A percentile compares a stretch with the other conserved stretches of the same genome.
Evolutionary conservation across 192 early-diverging fungal genomes (phyloP).

Genomic region (Dimargaris xerosporica): DNA sequence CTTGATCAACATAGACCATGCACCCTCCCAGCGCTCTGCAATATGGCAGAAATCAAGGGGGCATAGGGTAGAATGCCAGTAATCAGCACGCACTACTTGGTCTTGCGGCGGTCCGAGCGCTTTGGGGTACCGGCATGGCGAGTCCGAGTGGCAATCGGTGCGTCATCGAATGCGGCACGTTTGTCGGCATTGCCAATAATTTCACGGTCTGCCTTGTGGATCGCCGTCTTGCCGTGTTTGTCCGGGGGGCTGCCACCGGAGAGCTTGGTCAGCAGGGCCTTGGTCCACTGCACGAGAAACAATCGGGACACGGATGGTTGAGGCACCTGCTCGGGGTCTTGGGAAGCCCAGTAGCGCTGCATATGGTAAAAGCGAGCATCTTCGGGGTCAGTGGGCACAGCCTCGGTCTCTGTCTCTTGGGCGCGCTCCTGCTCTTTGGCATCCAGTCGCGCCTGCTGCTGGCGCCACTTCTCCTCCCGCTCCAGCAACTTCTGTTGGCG

Average conservation of each 20-base stretch:
- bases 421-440: not conserved
- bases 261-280: no score
- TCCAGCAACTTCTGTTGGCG: constrained; percentile 8
- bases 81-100: no score
- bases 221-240: no score
- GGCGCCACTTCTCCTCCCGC: constrained; percentile 4
- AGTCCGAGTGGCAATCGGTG: not conserved
- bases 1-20: no score
- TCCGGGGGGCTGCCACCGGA: no score
- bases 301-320: not conserved
- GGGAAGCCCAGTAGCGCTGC: not conserved
- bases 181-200: no score
- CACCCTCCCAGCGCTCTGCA: no score
- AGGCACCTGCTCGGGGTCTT: constrained; percentile 1
- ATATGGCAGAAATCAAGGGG: no score
- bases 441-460: not conserved
- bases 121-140: not conserved
- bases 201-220: no score
- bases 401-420: not conserved
- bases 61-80: no score
- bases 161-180: not conserved
- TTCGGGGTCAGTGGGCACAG: constrained; percentile 4
- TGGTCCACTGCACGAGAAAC: not conserved
- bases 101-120: no score
- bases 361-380: constrained; percentile 2